Evolutionary conservation across 2,329 filamentous ascomycete species (phyloP).

Genomic region (Dothideomycetidae sp.): DNA sequence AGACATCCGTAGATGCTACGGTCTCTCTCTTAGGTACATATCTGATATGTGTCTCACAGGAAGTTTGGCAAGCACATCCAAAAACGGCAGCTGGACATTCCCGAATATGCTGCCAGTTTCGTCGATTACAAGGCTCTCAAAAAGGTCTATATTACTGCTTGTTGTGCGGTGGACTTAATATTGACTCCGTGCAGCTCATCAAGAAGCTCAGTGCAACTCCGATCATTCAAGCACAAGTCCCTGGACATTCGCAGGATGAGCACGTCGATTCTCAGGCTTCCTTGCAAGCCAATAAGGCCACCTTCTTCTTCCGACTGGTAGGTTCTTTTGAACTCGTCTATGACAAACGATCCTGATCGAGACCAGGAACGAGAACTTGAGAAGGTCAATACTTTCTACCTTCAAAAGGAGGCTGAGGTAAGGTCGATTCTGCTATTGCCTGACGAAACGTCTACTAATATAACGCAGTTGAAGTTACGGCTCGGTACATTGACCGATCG

Average conservation of each 20-base stretch:
- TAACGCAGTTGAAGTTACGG: slow-evolving; percentile 73
- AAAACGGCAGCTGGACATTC: slow-evolving; percentile 96
- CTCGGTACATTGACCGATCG: slow-evolving; percentile 88
- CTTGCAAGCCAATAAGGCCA: slow-evolving; percentile 91
- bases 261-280: slow-evolving; percentile 66
- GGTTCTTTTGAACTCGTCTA: slow-evolving; percentile 18
- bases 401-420: slow-evolving; percentile 97
- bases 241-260: slow-evolving; percentile 25
- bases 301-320: slow-evolving; percentile 96
- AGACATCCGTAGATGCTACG: too few relatives aligned
- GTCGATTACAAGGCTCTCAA: slow-evolving; percentile 99
- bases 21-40: too few relatives aligned
- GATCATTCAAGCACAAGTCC: slow-evolving; percentile 54
- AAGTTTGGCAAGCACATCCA: slow-evolving; percentile 99
- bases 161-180: slow-evolving; percentile 16
- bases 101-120: slow-evolving; percentile 97
- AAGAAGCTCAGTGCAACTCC: slow-evolving; percentile 93
- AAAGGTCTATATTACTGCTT: slow-evolving; percentile 50
- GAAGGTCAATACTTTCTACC: slow-evolving; percentile 95
- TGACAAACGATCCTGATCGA: neutral
- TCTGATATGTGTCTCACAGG: too few relatives aligned
- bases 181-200: slow-evolving; percentile 56
- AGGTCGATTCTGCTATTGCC: slow-evolving; percentile 21
- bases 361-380: slow-evolving; percentile 85
- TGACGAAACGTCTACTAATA: too few relatives aligned